A percentile compares a stretch with the other conserved stretches of the same genome.
Conservation (phyloP, 129 eudicot genomes). For the Chrysanthemum lavandulifolium region DNA sequence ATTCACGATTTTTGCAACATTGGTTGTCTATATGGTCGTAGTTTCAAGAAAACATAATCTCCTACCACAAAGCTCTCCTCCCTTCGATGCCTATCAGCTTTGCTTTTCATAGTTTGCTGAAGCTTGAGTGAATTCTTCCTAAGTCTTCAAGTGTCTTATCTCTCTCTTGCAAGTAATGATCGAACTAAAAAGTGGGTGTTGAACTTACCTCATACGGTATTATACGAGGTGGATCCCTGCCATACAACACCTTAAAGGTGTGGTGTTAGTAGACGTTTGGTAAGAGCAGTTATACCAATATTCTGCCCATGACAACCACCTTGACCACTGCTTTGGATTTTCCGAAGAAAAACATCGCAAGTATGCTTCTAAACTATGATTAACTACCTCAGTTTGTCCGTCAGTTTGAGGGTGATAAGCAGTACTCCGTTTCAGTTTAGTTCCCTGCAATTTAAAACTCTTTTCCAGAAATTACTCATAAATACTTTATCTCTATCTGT, state of each 20-base stretch:
- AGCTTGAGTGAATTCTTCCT: no score
- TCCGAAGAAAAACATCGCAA: not conserved
- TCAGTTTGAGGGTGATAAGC: not conserved
- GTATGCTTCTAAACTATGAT: not conserved
- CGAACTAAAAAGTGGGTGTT: no score
- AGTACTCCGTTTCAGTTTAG: not conserved
- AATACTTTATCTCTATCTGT: not conserved
- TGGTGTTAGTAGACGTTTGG: not conserved
- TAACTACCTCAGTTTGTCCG: not conserved
- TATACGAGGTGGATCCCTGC: not conserved
- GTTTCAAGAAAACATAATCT: not conserved
- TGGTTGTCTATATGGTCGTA: not conserved
- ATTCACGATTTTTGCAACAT: no score
- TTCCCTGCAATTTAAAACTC: not conserved
- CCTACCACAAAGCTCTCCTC: no score
- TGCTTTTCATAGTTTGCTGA: no score
- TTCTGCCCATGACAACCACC: not conserved
- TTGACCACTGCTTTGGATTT: not conserved
- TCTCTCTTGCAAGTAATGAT: not conserved
- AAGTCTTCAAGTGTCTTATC: not conserved
- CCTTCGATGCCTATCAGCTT: no score
- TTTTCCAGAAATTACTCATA: not conserved
- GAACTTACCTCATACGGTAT: no score
- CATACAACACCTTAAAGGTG: not conserved
- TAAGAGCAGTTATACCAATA: not conserved